Base-by-base conservation (phyloP, 176 grass and related monocot species). In the Saccharum spontaneum region DNA sequence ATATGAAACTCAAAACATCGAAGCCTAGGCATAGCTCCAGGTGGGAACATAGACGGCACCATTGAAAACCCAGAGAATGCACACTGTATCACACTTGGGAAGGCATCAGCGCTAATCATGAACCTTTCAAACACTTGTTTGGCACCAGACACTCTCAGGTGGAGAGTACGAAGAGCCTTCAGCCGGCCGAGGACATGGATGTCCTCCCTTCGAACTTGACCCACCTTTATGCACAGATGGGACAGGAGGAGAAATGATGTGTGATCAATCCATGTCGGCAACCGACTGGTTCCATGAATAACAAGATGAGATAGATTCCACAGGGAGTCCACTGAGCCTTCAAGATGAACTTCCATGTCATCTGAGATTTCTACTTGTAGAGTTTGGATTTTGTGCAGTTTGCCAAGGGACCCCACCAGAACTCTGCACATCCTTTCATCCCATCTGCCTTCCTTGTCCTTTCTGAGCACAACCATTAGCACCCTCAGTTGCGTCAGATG, bases 391-490 rank as follows among this genome's bases (percentile, higher is more conserved):
- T 18, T 75, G 72, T 6, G 45, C 15, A 75, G 16, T 5, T 10
- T 52, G 26, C 26, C 3, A 1, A 52, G 72, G 16, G 26, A 52
- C 0, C 16, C 15, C 44, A 52, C 8, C 7, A 75, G 17, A 34
- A 14, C 3, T 43, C 1, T 23, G 3, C 20, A 16, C 15, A 33
- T 28, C 0, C 6, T 40, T 40, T 40, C 39, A 40, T 40, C 6
- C 39, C 39, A 40, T 40, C 7, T 40, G 5, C 39, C 39, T 40
- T 40, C 61, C 7, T 30, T 64, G 61, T 34, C 15, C 12, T 9
- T 17, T 5, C 3, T 54, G 0, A 10, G 5, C 0, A 3, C 3
- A 6, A 2, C 1, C 2, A 12, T 0, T 5, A 77, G 15, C 15
- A 2, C 8, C 33, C 52, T 67, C 17, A 6, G 2, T 40, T 40